Evolutionary conservation across 495 filamentous ascomycete genomes (phyloP).

Genomic region (Hypoxylon fuscum): DNA sequence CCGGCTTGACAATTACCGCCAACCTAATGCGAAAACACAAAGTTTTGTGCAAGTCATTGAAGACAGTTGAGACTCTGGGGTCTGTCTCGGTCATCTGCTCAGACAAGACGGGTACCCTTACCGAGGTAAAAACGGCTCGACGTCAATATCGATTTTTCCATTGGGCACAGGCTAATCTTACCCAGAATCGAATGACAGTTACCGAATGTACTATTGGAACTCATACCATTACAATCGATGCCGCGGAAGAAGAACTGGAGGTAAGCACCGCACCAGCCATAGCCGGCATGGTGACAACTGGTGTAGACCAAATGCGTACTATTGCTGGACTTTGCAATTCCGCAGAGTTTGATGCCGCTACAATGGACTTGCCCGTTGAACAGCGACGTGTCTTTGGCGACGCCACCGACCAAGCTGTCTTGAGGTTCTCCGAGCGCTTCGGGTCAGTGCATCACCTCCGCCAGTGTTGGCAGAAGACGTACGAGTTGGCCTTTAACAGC

Average conservation of each 20-base stretch:
- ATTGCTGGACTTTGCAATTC: constrained; percentile 73
- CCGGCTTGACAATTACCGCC: constrained; percentile 64
- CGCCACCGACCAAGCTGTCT: constrained; percentile 75
- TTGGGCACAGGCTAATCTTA: constrained; percentile 3
- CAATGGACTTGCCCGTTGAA: constrained; percentile 59
- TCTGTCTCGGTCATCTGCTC: constrained; percentile 73
- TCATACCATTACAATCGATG: constrained; percentile 50
- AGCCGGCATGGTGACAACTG: constrained; percentile 46
- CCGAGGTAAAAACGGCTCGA: constrained; percentile 52
- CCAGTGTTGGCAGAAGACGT: constrained; percentile 63
- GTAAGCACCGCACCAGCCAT: constrained; percentile 37
- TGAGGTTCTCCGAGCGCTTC: constrained; percentile 71
- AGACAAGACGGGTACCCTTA: constrained; percentile 76
- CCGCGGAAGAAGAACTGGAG: constrained; percentile 52
- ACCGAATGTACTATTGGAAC: constrained; percentile 62
- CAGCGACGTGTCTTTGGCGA: constrained; percentile 72
- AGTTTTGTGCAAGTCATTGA: constrained; percentile 70
- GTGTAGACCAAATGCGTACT: constrained; percentile 57
- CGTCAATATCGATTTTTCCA: not conserved
- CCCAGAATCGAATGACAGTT: constrained; percentile 67
- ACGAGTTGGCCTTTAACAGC: constrained; percentile 77
- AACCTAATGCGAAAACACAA: constrained; percentile 70
- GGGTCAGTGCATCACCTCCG: constrained; percentile 59
- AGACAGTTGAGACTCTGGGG: constrained; percentile 75
- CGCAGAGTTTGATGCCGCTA: constrained; percentile 71